These are phyloP conservation scores for Epithemia pelagica DNA, from an alignment of 108 stramenopile species.

Conservation along the genomic window DNA sequence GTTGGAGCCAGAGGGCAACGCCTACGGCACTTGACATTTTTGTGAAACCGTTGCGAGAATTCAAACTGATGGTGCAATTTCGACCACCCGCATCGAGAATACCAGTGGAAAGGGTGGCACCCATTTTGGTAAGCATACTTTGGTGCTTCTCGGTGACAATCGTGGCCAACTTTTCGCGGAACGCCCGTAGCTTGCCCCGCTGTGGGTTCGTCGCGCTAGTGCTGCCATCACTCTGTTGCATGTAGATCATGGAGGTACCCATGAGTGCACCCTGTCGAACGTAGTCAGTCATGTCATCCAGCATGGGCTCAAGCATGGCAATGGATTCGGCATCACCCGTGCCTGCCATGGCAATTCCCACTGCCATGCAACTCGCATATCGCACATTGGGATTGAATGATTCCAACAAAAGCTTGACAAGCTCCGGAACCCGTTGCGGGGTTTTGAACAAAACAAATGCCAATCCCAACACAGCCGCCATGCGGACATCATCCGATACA, in stretches of 20 bases:
- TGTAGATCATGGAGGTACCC: conserved; percentile 95
- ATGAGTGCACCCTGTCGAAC: conserved; percentile 97
- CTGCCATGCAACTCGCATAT: conserved; percentile 98
- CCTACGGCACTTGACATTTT: conserved; percentile 94
- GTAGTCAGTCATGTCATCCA: conserved; percentile 96
- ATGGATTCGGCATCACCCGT: conserved; percentile 90
- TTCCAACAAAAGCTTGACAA: conserved; percentile 93
- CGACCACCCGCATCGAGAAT: conserved; percentile 97
- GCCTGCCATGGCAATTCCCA: conserved; percentile 97
- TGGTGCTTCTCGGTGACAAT: conserved; percentile 91
- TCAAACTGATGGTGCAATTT: conserved; percentile 85
- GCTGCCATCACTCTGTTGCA: conserved; percentile 85
- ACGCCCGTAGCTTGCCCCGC: conserved; percentile 60
- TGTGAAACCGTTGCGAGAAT: conserved; percentile 90
- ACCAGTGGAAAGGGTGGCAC: conserved; percentile 96
- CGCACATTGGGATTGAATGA: conserved; percentile 99
- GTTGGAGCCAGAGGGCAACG: conserved; percentile 92
- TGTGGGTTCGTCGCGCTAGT: background rate
- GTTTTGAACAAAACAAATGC: conserved; percentile 97
- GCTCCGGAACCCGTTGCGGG: conserved; percentile 88
- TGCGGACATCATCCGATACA: conserved; percentile 96
- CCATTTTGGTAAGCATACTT: conserved; percentile 97
- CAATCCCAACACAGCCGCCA: conserved; percentile 95
- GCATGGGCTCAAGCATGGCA: conserved; percentile 97
- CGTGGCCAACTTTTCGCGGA: conserved; percentile 77